Evolutionary conservation across 192 early-diverging fungal genomes (phyloP).

Genomic region (Chytriomyces hyalinus): DNA sequence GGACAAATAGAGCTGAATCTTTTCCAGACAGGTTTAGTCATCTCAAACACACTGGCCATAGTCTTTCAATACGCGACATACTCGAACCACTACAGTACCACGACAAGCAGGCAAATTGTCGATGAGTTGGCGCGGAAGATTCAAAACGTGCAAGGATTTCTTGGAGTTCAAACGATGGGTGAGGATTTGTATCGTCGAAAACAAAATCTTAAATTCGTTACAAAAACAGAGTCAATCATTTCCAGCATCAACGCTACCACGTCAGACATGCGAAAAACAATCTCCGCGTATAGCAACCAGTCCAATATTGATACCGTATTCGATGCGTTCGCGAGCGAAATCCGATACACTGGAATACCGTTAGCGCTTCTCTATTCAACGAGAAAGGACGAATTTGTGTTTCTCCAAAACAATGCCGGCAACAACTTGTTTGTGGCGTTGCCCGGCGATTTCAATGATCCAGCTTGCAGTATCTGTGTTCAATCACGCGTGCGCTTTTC

Average conservation of each 20-base stretch:
- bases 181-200: neutral
- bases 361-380: neutral
- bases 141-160: neutral
- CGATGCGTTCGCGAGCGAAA: neutral
- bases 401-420: neutral
- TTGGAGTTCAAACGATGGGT: neutral
- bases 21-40: constrained; percentile 1
- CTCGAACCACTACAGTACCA: neutral
- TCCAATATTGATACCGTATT: neutral
- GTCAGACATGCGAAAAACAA: neutral
- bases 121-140: neutral
- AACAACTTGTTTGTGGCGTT: neutral
- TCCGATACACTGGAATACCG: neutral
- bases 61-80: neutral
- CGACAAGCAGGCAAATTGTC: neutral
- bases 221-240: neutral
- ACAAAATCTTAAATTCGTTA: no score
- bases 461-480: neutral
- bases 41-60: neutral
- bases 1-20: neutral
- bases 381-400: neutral
- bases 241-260: neutral
- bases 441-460: neutral
- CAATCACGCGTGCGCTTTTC: no score
- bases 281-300: neutral